Percentiles rank a stretch among this genome's conserved stretches.
Conservation (phyloP, 345 rosid genomes). For the Salix arbutifolia region DNA sequence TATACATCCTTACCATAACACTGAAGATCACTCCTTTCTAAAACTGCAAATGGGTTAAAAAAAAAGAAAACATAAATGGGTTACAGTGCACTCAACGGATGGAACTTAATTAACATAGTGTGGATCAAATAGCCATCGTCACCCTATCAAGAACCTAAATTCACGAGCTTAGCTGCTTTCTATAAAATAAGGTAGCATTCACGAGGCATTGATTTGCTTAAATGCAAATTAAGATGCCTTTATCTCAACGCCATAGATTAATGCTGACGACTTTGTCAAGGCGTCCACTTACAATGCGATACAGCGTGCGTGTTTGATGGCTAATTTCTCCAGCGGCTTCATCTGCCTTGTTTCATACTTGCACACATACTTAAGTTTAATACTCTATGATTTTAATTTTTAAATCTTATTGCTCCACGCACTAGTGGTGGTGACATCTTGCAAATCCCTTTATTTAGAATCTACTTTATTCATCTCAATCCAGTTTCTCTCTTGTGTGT, state of each 20-base stretch:
- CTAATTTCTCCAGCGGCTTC: neutral
- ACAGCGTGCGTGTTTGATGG: constrained; percentile 29
- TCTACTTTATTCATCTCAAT: too few species aligned
- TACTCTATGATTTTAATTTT: too few species aligned
- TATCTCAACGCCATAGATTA: neutral
- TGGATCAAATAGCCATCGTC: neutral
- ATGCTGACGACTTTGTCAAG: neutral
- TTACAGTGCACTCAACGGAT: neutral
- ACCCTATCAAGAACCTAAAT: constrained; percentile 4
- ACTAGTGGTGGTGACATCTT: neutral
- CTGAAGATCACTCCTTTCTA: too few species aligned
- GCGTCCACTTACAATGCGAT: constrained; percentile 32
- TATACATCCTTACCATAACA: too few species aligned
- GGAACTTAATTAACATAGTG: neutral
- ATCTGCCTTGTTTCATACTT: constrained; percentile 13
- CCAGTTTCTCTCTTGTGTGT: too few species aligned
- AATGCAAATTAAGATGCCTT: neutral
- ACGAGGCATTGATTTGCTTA: constrained; percentile 6
- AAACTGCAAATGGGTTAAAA: too few species aligned
- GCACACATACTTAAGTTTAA: constrained; percentile 4
- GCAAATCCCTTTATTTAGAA: too few species aligned
- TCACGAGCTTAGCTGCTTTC: neutral
- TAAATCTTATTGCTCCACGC: neutral
- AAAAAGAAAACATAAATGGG: neutral
- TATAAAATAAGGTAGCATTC: neutral